A percentile compares a stretch with the other conserved stretches of the same genome.
phyloP scores from a whole-genome alignment of 2,329 filamentous ascomycete species.

The Penicillium digitatum region DNA sequence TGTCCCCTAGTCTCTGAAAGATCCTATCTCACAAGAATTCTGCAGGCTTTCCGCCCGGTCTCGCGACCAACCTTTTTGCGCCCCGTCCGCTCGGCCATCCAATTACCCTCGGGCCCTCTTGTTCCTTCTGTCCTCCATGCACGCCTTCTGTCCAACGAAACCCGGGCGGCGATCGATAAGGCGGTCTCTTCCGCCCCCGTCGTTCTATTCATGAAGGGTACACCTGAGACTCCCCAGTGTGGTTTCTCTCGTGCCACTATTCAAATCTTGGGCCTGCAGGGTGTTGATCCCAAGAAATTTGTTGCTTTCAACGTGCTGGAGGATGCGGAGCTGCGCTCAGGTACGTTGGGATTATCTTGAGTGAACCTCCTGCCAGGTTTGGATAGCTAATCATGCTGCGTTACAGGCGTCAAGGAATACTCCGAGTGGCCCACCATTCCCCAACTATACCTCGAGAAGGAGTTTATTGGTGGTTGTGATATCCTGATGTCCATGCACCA shows the following conservation, averaged over 20 bases:
- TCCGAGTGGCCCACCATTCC: constrained; percentile 99
- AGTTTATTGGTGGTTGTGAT: constrained; percentile 97
- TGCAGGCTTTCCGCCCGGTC: constrained; percentile 32
- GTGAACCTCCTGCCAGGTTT: background rate
- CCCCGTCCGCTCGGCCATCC: constrained; percentile 16
- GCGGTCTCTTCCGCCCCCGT: constrained; percentile 84
- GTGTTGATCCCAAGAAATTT: constrained; percentile 92
- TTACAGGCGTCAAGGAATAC: constrained; percentile 91
- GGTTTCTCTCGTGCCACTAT: constrained; percentile 94
- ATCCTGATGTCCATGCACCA: constrained; percentile 97
- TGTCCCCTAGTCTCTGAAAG: background rate
- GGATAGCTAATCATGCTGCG: background rate
- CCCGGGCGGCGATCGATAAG: constrained; percentile 79
- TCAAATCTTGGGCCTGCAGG: constrained; percentile 90
- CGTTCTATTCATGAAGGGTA: constrained; percentile 99
- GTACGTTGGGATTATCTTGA: constrained; percentile 46
- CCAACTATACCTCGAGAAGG: constrained; percentile 90
- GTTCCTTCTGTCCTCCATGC: constrained; percentile 37
- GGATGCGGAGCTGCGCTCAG: constrained; percentile 77
- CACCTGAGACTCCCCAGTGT: constrained; percentile 91
- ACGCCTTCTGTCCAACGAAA: constrained; percentile 75
- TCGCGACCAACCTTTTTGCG: constrained; percentile 24
- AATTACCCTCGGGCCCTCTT: constrained; percentile 28
- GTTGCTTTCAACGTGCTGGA: constrained; percentile 98
- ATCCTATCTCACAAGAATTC: background rate